phyloP scores from a whole-genome alignment of 2,329 filamentous ascomycete genomes.

The Claviceps digitariae region DNA sequence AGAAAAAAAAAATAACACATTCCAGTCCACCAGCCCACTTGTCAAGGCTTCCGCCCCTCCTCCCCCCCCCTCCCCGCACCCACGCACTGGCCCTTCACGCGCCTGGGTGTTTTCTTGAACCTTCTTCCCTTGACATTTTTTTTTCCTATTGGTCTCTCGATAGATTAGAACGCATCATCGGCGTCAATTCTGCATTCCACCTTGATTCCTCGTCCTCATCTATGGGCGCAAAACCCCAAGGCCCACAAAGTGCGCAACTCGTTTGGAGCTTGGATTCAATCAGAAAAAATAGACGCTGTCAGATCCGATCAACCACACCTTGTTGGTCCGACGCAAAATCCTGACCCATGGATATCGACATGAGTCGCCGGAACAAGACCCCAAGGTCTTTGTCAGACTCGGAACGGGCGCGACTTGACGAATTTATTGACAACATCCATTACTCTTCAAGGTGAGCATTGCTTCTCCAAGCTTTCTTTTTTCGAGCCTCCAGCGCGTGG shows the following conservation, averaged over 20 bases:
- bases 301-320: background rate
- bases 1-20: constrained; percentile 3
- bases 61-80: constrained; percentile 2
- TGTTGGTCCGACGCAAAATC: constrained; percentile 2
- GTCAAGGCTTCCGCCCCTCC: constrained; percentile 4
- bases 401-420: constrained; percentile 74
- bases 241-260: background rate
- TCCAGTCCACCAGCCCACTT: constrained; percentile 5
- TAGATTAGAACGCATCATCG: background rate
- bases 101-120: constrained; percentile 2
- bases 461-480: too few relatives aligned
- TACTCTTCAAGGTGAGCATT: constrained; percentile 68
- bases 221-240: background rate
- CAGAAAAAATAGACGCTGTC: background rate
- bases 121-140: background rate
- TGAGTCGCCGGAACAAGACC: constrained; percentile 71
- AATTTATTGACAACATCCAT: constrained; percentile 87
- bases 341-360: constrained; percentile 51
- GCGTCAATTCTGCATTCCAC: background rate
- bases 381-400: constrained; percentile 67
- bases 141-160: background rate
- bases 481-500: background rate
- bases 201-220: background rate
- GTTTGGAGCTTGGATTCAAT: constrained; percentile 1
- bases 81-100: constrained; percentile 7